Percentiles rank a stretch among this genome's conserved stretches.
phyloP scores from a whole-genome alignment of 768 basidiomycete species.

The Amanita inopinata region DNA sequence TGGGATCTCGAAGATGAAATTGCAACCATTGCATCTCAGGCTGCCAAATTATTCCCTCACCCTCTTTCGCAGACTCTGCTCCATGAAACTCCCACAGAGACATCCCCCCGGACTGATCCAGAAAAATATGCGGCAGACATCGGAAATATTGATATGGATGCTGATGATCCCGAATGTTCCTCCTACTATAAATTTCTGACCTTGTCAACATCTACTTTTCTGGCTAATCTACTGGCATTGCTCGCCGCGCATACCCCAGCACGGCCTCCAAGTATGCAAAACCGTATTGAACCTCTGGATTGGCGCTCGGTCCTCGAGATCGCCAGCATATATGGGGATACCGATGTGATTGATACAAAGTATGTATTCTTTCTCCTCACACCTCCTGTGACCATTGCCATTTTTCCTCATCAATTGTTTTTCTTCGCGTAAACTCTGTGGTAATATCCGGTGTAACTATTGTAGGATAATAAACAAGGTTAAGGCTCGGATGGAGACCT shows the following conservation, averaged over 20 bases:
- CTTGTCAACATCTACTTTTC: constrained; percentile 30
- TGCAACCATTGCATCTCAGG: constrained; percentile 30
- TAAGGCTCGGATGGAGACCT: constrained; percentile 18
- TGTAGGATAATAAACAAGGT: constrained; percentile 21
- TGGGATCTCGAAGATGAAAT: constrained; percentile 69
- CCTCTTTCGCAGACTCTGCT: too few relatives aligned
- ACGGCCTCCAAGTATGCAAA: constrained; percentile 51
- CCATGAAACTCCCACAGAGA: too few relatives aligned
- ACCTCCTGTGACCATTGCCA: not conserved
- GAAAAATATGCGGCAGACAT: too few relatives aligned
- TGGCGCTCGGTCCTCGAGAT: constrained; percentile 59
- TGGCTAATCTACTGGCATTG: constrained; percentile 43
- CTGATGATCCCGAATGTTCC: constrained; percentile 22
- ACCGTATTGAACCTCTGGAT: constrained; percentile 48
- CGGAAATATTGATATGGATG: too few relatives aligned
- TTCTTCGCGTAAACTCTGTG: constrained; percentile 13
- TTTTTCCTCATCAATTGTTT: too few relatives aligned
- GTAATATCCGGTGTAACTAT: constrained; percentile 6
- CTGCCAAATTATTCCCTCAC: constrained; percentile 18
- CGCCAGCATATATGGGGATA: constrained; percentile 31
- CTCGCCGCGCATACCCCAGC: constrained; percentile 48
- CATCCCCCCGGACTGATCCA: too few relatives aligned
- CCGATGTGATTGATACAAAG: constrained; percentile 25
- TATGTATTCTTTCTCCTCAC: constrained; percentile 16
- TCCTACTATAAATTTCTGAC: constrained; percentile 29